These are phyloP conservation scores for Plasmopara halstedii DNA, from an alignment of 352 stramenopile genomes.

Conservation along the genomic window DNA sequence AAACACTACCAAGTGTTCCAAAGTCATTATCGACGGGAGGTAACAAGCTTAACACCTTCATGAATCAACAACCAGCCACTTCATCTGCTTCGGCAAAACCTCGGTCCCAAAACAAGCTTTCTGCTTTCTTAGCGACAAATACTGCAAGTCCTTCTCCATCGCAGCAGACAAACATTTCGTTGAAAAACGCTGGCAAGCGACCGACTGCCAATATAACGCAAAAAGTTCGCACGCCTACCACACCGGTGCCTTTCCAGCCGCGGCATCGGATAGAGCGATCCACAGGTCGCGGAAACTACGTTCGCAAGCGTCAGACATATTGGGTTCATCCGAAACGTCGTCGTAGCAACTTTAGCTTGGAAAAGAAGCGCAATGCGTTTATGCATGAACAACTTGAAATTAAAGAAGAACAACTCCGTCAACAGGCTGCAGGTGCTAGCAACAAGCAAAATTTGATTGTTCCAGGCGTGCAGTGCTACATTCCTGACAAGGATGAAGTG, in stretches of 20 bases:
- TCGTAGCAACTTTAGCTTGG: conserved; percentile 65
- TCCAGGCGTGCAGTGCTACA: conserved; percentile 83
- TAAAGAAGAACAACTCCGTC: conserved; percentile 73
- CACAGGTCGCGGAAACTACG: conserved; percentile 55
- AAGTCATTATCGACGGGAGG: conserved; percentile 15
- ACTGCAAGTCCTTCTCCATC: conserved; percentile 24
- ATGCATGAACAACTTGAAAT: conserved; percentile 76
- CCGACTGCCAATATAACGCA: conserved; percentile 9
- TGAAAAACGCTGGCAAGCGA: conserved; percentile 10
- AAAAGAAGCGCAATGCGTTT: conserved; percentile 75
- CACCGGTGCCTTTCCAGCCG: conserved; percentile 26
- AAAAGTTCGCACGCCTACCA: conserved; percentile 1
- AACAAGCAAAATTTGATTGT: conserved; percentile 84
- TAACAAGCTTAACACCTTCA: conserved; percentile 75
- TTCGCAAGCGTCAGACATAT: conserved; percentile 76
- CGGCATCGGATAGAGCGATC: conserved; percentile 51
- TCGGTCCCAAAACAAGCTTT: conserved; percentile 68
- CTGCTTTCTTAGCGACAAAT: conserved; percentile 64
- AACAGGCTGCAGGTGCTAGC: conserved; percentile 44
- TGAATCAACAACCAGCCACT: conserved; percentile 53
- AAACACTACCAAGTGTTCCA: conserved; percentile 6
- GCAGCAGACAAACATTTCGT: conserved; percentile 28
- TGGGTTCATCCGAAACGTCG: conserved; percentile 29
- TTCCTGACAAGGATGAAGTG: conserved; percentile 81
- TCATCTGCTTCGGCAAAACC: conserved; percentile 27